These are phyloP conservation scores for Neurospora sp. DNA, from an alignment of 2,329 filamentous ascomycete species.

Conservation along the genomic window DNA sequence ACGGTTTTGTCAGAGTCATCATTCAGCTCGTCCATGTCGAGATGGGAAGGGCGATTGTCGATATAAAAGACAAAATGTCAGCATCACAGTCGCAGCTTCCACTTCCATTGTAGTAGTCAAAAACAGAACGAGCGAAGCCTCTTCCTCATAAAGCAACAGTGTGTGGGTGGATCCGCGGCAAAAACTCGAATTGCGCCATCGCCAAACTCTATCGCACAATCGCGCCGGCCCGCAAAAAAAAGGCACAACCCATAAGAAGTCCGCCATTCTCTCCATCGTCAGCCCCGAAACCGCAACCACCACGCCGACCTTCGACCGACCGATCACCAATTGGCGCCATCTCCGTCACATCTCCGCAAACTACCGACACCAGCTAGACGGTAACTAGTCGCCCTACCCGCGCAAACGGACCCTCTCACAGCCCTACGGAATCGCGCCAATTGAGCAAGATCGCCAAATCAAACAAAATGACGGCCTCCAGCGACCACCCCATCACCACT, in stretches of 20 bases:
- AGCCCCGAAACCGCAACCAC: neutral
- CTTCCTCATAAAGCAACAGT: neutral
- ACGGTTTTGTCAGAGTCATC: neutral
- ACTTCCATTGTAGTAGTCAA: neutral
- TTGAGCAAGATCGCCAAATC: constrained; percentile 5
- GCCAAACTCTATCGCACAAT: neutral
- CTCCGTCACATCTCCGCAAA: neutral
- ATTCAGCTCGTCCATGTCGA: neutral
- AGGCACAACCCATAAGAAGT: neutral
- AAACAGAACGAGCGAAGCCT: neutral
- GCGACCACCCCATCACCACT: constrained; percentile 41
- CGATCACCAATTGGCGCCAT: neutral
- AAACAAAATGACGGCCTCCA: constrained; percentile 19
- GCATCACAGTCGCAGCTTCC: neutral
- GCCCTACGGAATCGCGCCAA: neutral
- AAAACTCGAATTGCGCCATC: constrained; percentile 3
- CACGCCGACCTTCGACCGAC: neutral
- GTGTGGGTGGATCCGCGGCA: neutral
- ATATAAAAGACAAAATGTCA: neutral
- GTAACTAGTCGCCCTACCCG: neutral
- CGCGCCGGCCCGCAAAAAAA: neutral
- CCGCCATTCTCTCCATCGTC: neutral
- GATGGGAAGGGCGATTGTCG: neutral
- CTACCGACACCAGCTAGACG: neutral
- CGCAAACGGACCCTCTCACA: neutral